phyloP scores from a whole-genome alignment of 345 rosid genomes.

The Corchorus olitorius region DNA sequence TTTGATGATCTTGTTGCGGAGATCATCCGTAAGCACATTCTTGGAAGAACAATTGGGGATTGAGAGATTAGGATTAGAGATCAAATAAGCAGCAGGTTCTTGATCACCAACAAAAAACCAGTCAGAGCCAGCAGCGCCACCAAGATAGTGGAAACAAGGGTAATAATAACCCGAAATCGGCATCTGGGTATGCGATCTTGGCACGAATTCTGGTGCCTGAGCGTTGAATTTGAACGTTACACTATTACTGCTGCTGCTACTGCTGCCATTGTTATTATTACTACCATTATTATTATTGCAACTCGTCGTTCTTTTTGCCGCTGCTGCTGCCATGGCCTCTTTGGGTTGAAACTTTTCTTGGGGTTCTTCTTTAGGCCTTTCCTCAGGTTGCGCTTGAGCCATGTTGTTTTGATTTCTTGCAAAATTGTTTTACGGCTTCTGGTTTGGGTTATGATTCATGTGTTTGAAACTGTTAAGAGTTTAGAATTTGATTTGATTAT shows the following conservation, averaged over 20 bases:
- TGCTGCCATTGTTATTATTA: too few species aligned
- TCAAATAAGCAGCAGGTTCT: conserved; percentile 52
- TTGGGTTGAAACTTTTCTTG: conserved; percentile 17
- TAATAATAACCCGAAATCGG: conserved; percentile 65
- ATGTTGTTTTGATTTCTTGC: conserved; percentile 28
- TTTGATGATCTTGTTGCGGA: conserved; percentile 77
- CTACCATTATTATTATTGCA: conserved; percentile 1
- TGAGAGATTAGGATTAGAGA: conserved; percentile 48
- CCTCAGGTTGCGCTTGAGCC: conserved; percentile 60
- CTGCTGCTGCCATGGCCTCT: conserved; percentile 28
- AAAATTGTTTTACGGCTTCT: not conserved
- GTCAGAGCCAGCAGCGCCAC: conserved; percentile 57
- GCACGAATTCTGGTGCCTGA: conserved; percentile 89
- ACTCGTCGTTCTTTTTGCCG: conserved; percentile 32
- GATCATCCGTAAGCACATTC: conserved; percentile 68
- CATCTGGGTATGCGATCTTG: conserved; percentile 57
- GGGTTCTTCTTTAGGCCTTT: conserved; percentile 33
- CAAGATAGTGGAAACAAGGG: conserved; percentile 67
- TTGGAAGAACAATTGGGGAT: conserved; percentile 52
- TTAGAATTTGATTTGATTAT: conserved; percentile 18
- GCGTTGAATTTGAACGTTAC: conserved; percentile 87
- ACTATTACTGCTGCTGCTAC: conserved; percentile 28
- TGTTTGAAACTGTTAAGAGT: not conserved
- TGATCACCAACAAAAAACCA: conserved; percentile 85
- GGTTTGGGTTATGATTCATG: not conserved